Conservation (phyloP, 305 asterid genomes). For the Withania somnifera region DNA sequence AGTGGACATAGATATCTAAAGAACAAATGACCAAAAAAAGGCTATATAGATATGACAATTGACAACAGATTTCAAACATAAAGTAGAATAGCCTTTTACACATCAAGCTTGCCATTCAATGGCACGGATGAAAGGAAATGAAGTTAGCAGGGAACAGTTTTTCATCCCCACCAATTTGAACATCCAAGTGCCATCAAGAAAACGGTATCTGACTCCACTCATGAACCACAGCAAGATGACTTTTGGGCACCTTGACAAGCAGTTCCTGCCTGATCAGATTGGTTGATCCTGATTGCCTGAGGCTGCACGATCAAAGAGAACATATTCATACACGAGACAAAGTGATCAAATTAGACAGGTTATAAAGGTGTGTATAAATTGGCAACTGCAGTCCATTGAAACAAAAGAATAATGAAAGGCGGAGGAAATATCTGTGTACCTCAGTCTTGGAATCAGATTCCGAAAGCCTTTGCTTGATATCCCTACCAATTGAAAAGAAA, state of each 20-base stretch:
- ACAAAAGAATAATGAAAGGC: neutral
- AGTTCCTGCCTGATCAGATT: constrained; percentile 13
- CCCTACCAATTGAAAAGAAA: constrained; percentile 33
- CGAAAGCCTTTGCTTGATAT: constrained; percentile 33
- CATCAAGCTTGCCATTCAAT: neutral
- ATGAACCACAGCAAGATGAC: constrained; percentile 33
- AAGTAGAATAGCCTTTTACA: neutral
- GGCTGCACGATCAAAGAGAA: constrained; percentile 15
- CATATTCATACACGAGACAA: neutral
- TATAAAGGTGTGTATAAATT: neutral
- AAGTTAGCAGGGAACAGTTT: neutral
- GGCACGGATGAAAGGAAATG: neutral
- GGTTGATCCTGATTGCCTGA: constrained; percentile 29
- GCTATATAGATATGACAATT: neutral
- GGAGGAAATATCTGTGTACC: constrained; percentile 4
- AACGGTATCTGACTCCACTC: neutral
- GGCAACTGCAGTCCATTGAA: neutral
- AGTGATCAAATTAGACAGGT: neutral
- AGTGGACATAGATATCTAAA: neutral
- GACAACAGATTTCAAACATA: neutral
- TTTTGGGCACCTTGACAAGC: constrained; percentile 20
- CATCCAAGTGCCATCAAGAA: neutral
- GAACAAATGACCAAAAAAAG: neutral
- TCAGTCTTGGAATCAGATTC: constrained; percentile 30
- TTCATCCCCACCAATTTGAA: neutral